Evolutionary conservation across 495 filamentous ascomycete species (phyloP), one percentile per base, ranked within the genome.

Genomic region (Penicillium samsonianum): DNA sequence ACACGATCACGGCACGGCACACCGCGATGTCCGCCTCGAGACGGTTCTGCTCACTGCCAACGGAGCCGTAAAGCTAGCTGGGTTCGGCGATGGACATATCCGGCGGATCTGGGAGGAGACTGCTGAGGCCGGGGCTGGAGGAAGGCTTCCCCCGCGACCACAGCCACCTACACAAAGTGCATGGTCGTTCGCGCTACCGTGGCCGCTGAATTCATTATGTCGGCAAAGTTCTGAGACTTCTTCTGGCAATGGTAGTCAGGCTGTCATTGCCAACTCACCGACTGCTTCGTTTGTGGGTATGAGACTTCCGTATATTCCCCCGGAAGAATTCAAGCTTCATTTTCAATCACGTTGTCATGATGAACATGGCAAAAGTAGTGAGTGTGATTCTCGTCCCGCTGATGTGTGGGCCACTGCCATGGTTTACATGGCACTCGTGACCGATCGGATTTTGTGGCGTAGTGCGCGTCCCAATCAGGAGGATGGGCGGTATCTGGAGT

Each of bases 371-470:
- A 85, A 91, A 59, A 84, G 82, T 56, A 89, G 92, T 63, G 57
- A 40, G 0, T 90, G 92, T 54, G 92, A 97, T 70, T 90, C 90
- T 16, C 81, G 93, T 40, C 90, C 92, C 5, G 90, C 96, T 25
- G 93, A 98, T 68, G 84, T 96, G 30, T 98, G 93, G 93, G 92
- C 93, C 22, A 90, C 88, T 51, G 93, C 92, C 58, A 89, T 97
- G 40, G 92, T 96, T 30, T 98, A 98, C 73, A 92, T 98, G 90
- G 89, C 91, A 2, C 94, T 98, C 88, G 80, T 93, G 43, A 96
- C 89, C 10, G 93, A 93, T 23, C 77, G 91, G 31, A 88, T 96
- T 70, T 75, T 93, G 5, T 98, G 93, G 93, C 82, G 89, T 16
- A 82, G 92, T 43, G 91, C 93, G 1, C 87, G 89, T 68, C 90